Evolutionary conservation across 2,329 filamentous ascomycete species (phyloP), one percentile per base, ranked within the genome.

Genomic region (Fusarium napiforme): DNA sequence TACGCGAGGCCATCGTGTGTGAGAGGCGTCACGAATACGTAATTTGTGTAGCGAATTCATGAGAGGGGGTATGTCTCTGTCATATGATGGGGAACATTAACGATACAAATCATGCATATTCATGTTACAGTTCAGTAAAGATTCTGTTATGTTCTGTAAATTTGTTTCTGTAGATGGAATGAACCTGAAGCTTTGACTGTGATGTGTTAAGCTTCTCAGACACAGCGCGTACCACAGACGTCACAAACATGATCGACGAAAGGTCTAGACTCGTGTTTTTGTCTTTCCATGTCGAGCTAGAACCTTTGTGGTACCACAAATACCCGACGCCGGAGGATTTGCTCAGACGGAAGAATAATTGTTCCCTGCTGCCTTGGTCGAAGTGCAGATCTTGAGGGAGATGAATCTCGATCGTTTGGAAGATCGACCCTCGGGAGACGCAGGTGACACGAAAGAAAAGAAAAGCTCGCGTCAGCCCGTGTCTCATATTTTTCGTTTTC

Each of bases 1-100:
- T 61, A 68, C 71, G 69, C 36, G 43, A 36, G 36, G 42, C 26
- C 43, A 52, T 63, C 60, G 61, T 63, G 61, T 63, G 59, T 61
- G 32, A 34, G 53, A 56, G 62, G 72, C 75, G 75, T 77, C 75
- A 77, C 75, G 42, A 73, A 67, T 52, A 77, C 75, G 75, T 78
- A 77, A 77, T 75, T 40, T 49, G 59, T 55, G 61, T 62, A 55
- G 61, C 58, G 32, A 64, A 42, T 50, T 50, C 32, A 36, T 23
- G 45, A 42, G 67, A 46, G 21, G 49, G 49, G 59, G 42, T 21
- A 39, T 39, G 37, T 39, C 10, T 39, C 10, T 67, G 28, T 71
- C 60, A 43, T 50, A 26, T 60, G 59, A 67, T 55, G 19, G 7
- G 9, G 15, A 39, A 55, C 21, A 30, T 37, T 21, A 7, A 30